A percentile compares a stretch with the other conserved stretches of the same genome.
Evolutionary conservation across 352 stramenopile genomes (phyloP).

Genomic region (Stramenopiles sp.): DNA sequence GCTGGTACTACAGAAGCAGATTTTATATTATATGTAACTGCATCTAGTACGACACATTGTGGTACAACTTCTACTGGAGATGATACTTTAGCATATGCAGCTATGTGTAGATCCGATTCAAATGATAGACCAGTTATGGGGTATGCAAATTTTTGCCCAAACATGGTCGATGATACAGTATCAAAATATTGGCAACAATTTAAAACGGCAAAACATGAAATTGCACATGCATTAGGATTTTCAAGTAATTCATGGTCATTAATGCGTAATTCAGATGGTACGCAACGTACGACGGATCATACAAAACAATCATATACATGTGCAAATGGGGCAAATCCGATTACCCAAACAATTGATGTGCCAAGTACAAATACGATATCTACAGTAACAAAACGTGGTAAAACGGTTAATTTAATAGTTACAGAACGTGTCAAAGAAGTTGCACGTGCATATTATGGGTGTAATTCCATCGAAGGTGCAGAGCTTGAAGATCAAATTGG

Average conservation of each 20-base stretch:
- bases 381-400: slow-evolving; percentile 26
- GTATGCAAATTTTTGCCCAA: slow-evolving; percentile 50
- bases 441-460: not conserved
- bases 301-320: not conserved
- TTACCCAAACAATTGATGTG: slow-evolving; percentile 35
- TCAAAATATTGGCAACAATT: slow-evolving; percentile 35
- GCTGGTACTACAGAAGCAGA: not conserved
- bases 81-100: slow-evolving; percentile 42
- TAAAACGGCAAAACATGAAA: slow-evolving; percentile 46
- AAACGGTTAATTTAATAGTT: slow-evolving; percentile 41
- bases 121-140: slow-evolving; percentile 45
- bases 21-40: not conserved
- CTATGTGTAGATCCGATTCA: slow-evolving; percentile 51
- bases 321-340: slow-evolving; percentile 36
- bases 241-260: slow-evolving; percentile 34
- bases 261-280: slow-evolving; percentile 21
- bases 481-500: slow-evolving; percentile 46
- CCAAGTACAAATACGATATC: slow-evolving; percentile 30
- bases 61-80: slow-evolving; percentile 15
- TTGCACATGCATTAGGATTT: slow-evolving; percentile 53
- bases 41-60: too few species aligned
- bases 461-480: slow-evolving; percentile 26
- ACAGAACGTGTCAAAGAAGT: slow-evolving; percentile 41
- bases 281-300: not conserved
- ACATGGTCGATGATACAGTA: slow-evolving; percentile 28